phyloP scores from a whole-genome alignment of 345 rosid genomes.

The Conringia planisiliqua region DNA sequence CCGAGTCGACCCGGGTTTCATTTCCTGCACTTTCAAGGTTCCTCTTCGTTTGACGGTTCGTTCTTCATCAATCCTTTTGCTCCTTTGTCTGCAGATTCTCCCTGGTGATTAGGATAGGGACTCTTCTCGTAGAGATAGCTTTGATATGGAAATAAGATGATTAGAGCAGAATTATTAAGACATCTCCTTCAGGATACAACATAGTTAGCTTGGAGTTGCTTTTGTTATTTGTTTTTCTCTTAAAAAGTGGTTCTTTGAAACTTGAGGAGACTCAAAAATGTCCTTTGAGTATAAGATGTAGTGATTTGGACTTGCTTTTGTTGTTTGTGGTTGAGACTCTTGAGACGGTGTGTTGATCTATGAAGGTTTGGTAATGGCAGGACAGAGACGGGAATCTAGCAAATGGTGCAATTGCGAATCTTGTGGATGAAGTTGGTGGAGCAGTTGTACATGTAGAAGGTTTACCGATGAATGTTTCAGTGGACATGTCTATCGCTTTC shows the following conservation, averaged over 20 bases:
- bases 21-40: slow-evolving; percentile 72
- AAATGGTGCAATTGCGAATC: slow-evolving; percentile 72
- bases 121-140: no score
- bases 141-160: neutral
- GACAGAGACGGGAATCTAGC: slow-evolving; percentile 72
- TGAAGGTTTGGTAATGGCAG: slow-evolving; percentile 39
- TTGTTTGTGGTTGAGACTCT: no score
- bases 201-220: no score
- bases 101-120: neutral
- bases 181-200: no score
- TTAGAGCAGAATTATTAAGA: no score
- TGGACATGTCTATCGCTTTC: slow-evolving; percentile 81
- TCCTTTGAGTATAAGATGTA: no score
- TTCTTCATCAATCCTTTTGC: neutral
- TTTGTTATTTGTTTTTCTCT: no score
- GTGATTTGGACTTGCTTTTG: no score
- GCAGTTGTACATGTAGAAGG: slow-evolving; percentile 58
- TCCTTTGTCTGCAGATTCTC: neutral
- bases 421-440: slow-evolving; percentile 88
- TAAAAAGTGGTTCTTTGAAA: no score
- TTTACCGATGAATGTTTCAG: slow-evolving; percentile 69
- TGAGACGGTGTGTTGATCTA: neutral
- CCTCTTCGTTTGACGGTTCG: slow-evolving; percentile 83
- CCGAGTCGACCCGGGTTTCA: slow-evolving; percentile 64
- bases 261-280: no score